Evolutionary conservation across 2,329 filamentous ascomycete species (phyloP).

Genomic region (Exophiala alcalophila): DNA sequence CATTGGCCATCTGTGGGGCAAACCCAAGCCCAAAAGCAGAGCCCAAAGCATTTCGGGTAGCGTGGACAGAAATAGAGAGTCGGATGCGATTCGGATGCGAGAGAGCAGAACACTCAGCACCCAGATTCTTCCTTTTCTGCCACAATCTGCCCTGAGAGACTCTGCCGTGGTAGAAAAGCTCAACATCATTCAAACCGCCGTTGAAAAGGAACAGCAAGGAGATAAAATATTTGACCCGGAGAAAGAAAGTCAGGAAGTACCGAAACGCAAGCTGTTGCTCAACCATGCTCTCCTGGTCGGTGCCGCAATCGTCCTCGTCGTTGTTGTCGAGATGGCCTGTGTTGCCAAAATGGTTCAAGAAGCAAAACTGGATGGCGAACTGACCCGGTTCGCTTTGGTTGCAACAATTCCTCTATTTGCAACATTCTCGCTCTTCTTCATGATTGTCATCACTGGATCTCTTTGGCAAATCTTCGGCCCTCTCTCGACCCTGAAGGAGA

Average conservation of each 20-base stretch:
- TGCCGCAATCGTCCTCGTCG: conserved; percentile 38
- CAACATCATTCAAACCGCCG: conserved; percentile 10
- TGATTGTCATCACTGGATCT: conserved; percentile 48
- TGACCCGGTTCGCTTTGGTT: conserved; percentile 29
- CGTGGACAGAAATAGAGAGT: background rate
- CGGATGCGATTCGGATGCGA: background rate
- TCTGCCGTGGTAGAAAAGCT: conserved; percentile 6
- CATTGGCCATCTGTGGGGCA: background rate
- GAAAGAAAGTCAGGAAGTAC: conserved; percentile 13
- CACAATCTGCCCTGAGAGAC: conserved; percentile 16
- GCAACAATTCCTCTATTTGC: conserved; percentile 39
- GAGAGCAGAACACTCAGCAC: conserved; percentile 2
- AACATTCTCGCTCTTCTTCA: conserved; percentile 49
- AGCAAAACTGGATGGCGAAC: conserved; percentile 41
- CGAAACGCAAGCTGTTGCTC: conserved; percentile 31
- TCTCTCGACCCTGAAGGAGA: conserved; percentile 34
- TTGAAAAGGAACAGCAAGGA: conserved; percentile 11
- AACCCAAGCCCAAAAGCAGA: background rate
- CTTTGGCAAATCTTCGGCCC: conserved; percentile 53
- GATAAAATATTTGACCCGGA: conserved; percentile 14
- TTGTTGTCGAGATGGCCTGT: conserved; percentile 42
- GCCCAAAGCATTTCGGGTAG: background rate
- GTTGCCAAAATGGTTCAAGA: conserved; percentile 36
- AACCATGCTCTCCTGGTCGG: conserved; percentile 37
- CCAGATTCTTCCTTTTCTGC: conserved; percentile 4